phyloP scores from a whole-genome alignment of 768 basidiomycete species.

The Trichaptum fuscoviolaceum region DNA sequence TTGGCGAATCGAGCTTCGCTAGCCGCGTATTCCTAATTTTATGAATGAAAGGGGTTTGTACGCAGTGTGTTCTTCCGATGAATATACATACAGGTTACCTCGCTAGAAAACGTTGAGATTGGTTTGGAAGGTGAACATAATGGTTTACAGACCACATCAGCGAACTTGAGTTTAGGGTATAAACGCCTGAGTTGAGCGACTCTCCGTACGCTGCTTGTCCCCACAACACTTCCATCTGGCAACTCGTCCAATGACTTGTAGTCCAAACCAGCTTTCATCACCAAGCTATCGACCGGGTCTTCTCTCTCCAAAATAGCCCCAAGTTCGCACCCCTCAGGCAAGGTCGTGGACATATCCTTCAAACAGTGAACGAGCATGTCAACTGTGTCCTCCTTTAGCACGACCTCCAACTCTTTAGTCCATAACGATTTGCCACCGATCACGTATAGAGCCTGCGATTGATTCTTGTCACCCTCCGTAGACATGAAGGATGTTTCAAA shows the following conservation, averaged over 20 bases:
- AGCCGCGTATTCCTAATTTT: conserved; percentile 79
- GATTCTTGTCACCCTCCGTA: conserved; percentile 84
- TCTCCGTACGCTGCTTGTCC: conserved; percentile 89
- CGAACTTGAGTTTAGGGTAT: conserved; percentile 72
- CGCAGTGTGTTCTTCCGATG: conserved; percentile 6
- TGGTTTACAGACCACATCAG: conserved; percentile 74
- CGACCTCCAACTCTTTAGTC: conserved; percentile 95
- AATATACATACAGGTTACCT: conserved; percentile 73
- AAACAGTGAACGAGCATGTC: conserved; percentile 91
- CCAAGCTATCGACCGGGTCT: conserved; percentile 83
- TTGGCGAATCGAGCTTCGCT: conserved; percentile 80
- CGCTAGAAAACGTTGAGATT: conserved; percentile 38
- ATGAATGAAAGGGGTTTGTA: conserved; percentile 5
- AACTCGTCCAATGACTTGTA: conserved; percentile 79
- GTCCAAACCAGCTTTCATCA: conserved; percentile 67
- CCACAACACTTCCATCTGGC: conserved; percentile 86
- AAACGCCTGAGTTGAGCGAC: conserved; percentile 83
- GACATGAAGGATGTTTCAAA: conserved; percentile 60
- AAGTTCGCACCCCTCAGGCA: conserved; percentile 81
- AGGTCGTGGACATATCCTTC: conserved; percentile 88
- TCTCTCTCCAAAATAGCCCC: conserved; percentile 84
- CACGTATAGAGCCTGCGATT: conserved; percentile 78
- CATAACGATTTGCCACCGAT: conserved; percentile 90
- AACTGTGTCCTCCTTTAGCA: conserved; percentile 61
- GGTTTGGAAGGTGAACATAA: background rate